A percentile compares a stretch with the other conserved stretches of the same genome.
These are phyloP conservation scores for Oxytropis ochrocephala DNA, from an alignment of 306 rosid species.

Conservation along the genomic window DNA sequence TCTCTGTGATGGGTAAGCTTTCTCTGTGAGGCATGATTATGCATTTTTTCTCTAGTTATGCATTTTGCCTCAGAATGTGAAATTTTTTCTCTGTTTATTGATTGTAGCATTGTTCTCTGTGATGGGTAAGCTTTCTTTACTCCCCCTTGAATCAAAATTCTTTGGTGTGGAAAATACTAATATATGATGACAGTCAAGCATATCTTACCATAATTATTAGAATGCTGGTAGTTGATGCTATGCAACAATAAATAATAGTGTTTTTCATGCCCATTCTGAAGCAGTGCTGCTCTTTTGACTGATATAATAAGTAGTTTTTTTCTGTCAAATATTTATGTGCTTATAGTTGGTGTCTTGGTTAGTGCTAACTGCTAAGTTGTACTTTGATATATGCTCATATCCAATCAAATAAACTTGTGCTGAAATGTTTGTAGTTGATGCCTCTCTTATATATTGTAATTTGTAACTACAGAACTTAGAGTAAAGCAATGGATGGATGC, in stretches of 20 bases:
- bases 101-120: too few species aligned
- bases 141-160: too few species aligned
- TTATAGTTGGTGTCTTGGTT: not conserved
- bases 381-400: not conserved
- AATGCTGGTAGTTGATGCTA: conserved; percentile 5
- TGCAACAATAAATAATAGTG: conserved; percentile 1
- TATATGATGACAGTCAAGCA: not conserved
- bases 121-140: too few species aligned
- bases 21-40: too few species aligned
- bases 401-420: not conserved
- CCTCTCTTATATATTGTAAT: not conserved
- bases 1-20: conserved; percentile 74
- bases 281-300: conserved; percentile 2
- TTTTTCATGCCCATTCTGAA: not conserved
- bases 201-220: not conserved
- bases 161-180: not conserved
- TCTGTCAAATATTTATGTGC: conserved; percentile 10
- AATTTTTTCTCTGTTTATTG: too few species aligned
- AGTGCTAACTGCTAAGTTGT: not conserved
- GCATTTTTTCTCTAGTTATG: conserved; percentile 7
- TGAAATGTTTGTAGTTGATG: not conserved
- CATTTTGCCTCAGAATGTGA: not conserved
- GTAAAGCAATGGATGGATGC: not conserved
- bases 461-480: not conserved
- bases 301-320: conserved; percentile 11